A percentile compares a stretch with the other conserved stretches of the same genome.
These are phyloP conservation scores for Termitomyces heimii DNA, from an alignment of 768 basidiomycete species.

Conservation along the genomic window DNA sequence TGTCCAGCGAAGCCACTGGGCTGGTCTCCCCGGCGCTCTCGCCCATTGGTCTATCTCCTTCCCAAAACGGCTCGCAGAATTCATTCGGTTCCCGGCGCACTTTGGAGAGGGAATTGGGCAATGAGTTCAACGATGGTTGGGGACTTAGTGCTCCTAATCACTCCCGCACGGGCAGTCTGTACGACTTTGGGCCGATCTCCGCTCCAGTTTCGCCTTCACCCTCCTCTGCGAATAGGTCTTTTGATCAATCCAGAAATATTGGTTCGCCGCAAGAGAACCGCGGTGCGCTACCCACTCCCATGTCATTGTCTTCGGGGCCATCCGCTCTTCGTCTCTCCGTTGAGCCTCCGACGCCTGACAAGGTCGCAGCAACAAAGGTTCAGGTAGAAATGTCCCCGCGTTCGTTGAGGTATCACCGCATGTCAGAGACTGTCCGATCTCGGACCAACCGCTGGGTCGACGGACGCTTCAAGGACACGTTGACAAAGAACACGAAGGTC, in stretches of 20 bases:
- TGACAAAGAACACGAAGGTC: conserved; percentile 8
- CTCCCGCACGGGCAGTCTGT: conserved; percentile 50
- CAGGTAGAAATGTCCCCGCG: conserved; percentile 10
- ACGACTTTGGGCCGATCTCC: conserved; percentile 41
- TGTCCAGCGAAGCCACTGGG: conserved; percentile 25
- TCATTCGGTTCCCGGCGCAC: conserved; percentile 22
- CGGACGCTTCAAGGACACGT: conserved; percentile 39
- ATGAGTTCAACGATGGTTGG: conserved; percentile 44
- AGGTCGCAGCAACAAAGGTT: conserved; percentile 8
- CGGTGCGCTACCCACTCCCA: conserved; percentile 12
- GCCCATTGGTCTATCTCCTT: conserved; percentile 22
- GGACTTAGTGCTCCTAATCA: conserved; percentile 33
- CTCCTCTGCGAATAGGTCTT: conserved; percentile 7
- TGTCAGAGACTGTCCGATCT: conserved; percentile 48
- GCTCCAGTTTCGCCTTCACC: conserved; percentile 30
- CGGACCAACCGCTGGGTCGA: conserved; percentile 57
- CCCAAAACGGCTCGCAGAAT: conserved; percentile 11
- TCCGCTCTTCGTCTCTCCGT: conserved; percentile 30
- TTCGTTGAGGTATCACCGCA: conserved; percentile 30
- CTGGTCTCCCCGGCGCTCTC: conserved; percentile 31
- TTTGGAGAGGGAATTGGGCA: conserved; percentile 55
- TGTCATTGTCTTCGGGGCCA: conserved; percentile 6
- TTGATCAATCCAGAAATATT: conserved; percentile 10
- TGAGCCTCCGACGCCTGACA: conserved; percentile 37
- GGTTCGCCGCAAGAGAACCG: conserved; percentile 6